Evolutionary conservation across 345 rosid species (phyloP), one percentile per base, ranked within the genome.

Genomic region (Hevea brasiliensis): DNA sequence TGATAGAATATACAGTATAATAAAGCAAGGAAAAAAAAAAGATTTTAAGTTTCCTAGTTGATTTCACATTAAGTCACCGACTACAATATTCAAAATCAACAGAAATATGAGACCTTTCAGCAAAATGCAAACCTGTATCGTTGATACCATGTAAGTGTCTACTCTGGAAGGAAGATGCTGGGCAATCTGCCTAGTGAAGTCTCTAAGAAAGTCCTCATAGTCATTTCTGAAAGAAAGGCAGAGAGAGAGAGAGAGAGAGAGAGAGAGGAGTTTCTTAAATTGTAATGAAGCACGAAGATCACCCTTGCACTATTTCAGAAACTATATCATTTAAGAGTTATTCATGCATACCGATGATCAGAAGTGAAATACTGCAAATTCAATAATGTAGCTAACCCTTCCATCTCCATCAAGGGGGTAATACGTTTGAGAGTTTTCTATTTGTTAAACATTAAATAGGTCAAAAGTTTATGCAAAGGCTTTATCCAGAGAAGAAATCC

Each of bases 151-250:
- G 82, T 85, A 94, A 58, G 88, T 83, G 72, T 84, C 94, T 35
- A 92, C 85, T 79, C 97, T 86, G 68, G 91, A 84, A 10, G 90
- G 80, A 73, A 87, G 81, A 67, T 87, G 86, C 41, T 82, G 94
- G 69, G 83, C 70, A 54, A 92, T 79, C 67, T 82, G 90, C 84
- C 81, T 83, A 44, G 97, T 72, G 70, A 92, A 80, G 72, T 92
- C 97, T 82, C 98, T 85, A 57, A 94, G 81, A 61, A 92, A 89
- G 85, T 78, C 85, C 83, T 89, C 92, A 64, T 92, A 94, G 77
- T 88, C 92, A 37, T 79, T 85, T 70, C 97, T 94, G 87, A 57
- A 84, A 77, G 29, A 61, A 74, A 64, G 60, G 42, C 63, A 4
- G 37, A 57, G 23, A 44, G 9, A n/a, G 14, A n/a, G 87, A 57